Conservation (phyloP, 495 filamentous ascomycete genomes). For the Tuber magnatum region DNA sequence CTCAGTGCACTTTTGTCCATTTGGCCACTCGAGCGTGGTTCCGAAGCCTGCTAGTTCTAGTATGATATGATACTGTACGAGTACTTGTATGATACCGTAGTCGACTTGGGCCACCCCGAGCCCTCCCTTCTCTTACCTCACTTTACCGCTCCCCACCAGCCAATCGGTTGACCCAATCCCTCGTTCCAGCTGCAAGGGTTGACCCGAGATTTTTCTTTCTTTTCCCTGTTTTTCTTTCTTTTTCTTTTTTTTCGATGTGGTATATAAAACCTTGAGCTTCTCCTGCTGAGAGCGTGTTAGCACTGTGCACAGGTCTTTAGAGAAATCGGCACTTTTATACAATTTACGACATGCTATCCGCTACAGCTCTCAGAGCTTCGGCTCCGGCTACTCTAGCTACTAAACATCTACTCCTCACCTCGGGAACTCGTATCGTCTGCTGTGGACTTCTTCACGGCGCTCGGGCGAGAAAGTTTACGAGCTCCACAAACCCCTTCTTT, state of each 20-base stretch:
- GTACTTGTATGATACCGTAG: neutral
- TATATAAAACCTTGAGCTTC: slow-evolving; percentile 21
- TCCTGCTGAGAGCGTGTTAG: neutral
- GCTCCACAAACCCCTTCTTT: slow-evolving; percentile 25
- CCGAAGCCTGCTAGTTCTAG: neutral
- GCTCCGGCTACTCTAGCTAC: neutral
- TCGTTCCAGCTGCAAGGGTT: neutral
- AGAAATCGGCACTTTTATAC: neutral
- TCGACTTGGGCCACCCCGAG: neutral
- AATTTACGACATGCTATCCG: neutral
- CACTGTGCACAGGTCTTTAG: neutral
- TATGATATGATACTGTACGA: no score
- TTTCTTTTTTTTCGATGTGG: slow-evolving; percentile 16
- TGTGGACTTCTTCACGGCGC: slow-evolving; percentile 20
- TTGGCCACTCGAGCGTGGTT: neutral
- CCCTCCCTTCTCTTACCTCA: neutral
- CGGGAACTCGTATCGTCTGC: slow-evolving; percentile 15
- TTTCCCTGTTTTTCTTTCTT: neutral
- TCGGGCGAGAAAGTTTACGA: slow-evolving; percentile 16
- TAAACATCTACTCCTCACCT: neutral
- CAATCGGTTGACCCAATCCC: neutral
- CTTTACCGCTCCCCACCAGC: neutral
- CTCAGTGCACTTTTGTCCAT: neutral
- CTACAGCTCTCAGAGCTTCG: neutral
- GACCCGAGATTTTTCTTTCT: slow-evolving; percentile 9